Evolutionary conservation across 805 yeast species (phyloP).

Genomic region (Blastobotrys attinorum): DNA sequence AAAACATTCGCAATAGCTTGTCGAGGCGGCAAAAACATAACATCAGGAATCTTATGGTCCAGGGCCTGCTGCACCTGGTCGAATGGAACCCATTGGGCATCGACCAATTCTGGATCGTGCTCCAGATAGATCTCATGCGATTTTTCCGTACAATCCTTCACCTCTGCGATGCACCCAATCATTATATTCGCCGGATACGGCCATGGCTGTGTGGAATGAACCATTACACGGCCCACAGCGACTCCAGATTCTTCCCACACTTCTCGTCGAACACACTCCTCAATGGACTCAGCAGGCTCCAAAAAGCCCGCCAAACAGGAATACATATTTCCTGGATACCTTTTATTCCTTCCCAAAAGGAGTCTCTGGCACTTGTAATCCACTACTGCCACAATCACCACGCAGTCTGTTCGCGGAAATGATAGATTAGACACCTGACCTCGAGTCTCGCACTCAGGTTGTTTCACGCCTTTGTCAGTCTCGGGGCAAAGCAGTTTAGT

Average conservation of each 20-base stretch:
- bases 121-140: slow-evolving; percentile 47
- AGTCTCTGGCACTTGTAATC: slow-evolving; percentile 52
- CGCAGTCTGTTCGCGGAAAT: slow-evolving; percentile 91
- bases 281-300: slow-evolving; percentile 92
- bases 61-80: slow-evolving; percentile 40
- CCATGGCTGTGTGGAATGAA: slow-evolving; percentile 88
- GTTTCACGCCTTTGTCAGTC: slow-evolving; percentile 20
- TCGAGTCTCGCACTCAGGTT: slow-evolving; percentile 30
- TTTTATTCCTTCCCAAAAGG: slow-evolving; percentile 60
- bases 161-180: slow-evolving; percentile 91
- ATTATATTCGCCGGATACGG: slow-evolving; percentile 91
- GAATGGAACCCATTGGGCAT: slow-evolving; percentile 78
- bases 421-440: slow-evolving; percentile 61
- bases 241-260: slow-evolving; percentile 96
- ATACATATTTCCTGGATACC: slow-evolving; percentile 59
- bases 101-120: slow-evolving; percentile 79
- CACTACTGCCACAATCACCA: slow-evolving; percentile 72
- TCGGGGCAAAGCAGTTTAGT: slow-evolving; percentile 34
- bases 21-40: slow-evolving; percentile 25
- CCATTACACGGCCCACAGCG: slow-evolving; percentile 44
- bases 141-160: slow-evolving; percentile 41
- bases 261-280: slow-evolving; percentile 79
- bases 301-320: slow-evolving; percentile 91
- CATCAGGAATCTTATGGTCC: slow-evolving; percentile 7
- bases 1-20: slow-evolving; percentile 30